phyloP scores from a whole-genome alignment of 306 rosid genomes.

The Cyclanthera cordifolia region DNA sequence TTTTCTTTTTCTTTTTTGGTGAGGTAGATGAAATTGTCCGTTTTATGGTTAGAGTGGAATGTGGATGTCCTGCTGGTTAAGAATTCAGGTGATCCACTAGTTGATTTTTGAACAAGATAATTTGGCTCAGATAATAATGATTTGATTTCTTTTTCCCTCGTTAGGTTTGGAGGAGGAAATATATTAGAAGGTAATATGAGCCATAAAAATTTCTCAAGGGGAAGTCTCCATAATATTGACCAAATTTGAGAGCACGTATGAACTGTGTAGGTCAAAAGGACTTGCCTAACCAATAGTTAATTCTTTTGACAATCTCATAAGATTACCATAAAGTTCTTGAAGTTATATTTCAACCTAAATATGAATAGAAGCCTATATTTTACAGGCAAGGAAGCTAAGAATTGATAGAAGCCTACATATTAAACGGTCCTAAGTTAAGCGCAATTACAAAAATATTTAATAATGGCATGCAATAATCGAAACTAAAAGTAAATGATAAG shows the following conservation, averaged over 20 bases:
- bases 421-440: background rate
- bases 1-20: background rate
- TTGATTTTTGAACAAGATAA: background rate
- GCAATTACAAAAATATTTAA: background rate
- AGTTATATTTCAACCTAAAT: background rate
- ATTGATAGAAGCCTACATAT: constrained; percentile 7
- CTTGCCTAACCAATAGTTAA: background rate
- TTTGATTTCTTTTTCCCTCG: background rate
- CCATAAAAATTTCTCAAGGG: background rate
- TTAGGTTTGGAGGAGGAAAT: background rate
- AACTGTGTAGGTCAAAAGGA: background rate
- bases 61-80: background rate
- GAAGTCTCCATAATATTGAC: background rate
- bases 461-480: background rate
- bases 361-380: background rate
- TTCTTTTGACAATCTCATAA: background rate
- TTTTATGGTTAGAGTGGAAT: background rate
- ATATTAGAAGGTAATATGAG: background rate
- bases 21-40: background rate
- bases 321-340: background rate
- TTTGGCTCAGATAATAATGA: background rate
- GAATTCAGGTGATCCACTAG: background rate
- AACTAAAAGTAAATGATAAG: background rate
- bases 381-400: background rate
- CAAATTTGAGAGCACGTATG: background rate